Percentiles rank a stretch among this genome's conserved stretches.
Conservation (phyloP, 2,329 filamentous ascomycete species). For the Xylaria sp. region DNA sequence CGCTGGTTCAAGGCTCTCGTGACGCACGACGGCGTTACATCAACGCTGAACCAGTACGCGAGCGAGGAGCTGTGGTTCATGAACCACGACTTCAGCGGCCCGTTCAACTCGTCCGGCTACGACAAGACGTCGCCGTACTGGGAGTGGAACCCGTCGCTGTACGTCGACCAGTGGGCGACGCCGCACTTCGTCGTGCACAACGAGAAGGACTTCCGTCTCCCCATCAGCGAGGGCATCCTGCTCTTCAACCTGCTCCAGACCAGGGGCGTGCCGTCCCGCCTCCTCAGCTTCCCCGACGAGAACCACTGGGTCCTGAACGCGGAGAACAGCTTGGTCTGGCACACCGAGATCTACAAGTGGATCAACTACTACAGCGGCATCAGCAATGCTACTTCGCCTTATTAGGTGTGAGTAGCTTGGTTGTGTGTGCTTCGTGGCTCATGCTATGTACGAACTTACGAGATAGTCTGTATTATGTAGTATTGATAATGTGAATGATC, state of each 20-base stretch:
- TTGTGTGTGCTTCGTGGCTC: constrained; percentile 4
- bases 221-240: constrained; percentile 73
- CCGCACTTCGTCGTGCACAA: constrained; percentile 78
- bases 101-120: constrained; percentile 55
- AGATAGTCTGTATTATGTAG: constrained; percentile 19
- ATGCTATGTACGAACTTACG: neutral
- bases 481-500: constrained; percentile 20
- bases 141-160: constrained; percentile 59
- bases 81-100: constrained; percentile 60
- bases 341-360: constrained; percentile 73
- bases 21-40: constrained; percentile 61
- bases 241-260: constrained; percentile 76
- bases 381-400: constrained; percentile 46
- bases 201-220: constrained; percentile 73
- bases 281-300: constrained; percentile 76
- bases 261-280: constrained; percentile 70
- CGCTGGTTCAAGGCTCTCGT: constrained; percentile 67
- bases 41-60: constrained; percentile 50
- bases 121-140: constrained; percentile 55
- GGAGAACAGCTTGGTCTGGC: constrained; percentile 76
- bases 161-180: constrained; percentile 69
- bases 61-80: constrained; percentile 53
- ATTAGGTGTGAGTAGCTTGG: constrained; percentile 32
- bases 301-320: constrained; percentile 77
- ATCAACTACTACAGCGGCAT: constrained; percentile 66